Conservation (phyloP, 2,329 filamentous ascomycete genomes). For the Colletotrichum tanaceti region DNA sequence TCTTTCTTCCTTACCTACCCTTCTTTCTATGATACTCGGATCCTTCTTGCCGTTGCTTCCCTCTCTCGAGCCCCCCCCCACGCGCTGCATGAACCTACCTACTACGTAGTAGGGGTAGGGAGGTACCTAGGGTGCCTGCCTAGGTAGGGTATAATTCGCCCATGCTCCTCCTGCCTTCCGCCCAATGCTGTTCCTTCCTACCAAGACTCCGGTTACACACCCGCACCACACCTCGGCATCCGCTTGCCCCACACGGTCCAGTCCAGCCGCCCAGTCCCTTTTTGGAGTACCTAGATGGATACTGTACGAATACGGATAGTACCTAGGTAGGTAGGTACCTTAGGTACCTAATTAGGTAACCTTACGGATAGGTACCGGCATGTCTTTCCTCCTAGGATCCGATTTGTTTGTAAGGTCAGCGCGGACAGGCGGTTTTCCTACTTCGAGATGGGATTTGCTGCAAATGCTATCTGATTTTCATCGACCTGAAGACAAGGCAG, state of each 20-base stretch:
- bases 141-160: not conserved
- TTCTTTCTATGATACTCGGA: not conserved
- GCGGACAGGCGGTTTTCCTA: not conserved
- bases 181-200: conserved; percentile 21
- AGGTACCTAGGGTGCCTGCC: too few species aligned
- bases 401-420: conserved; percentile 1
- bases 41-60: not conserved
- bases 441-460: not conserved
- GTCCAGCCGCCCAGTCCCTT: conserved; percentile 4
- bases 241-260: conserved; percentile 1
- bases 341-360: not conserved
- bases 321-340: not conserved
- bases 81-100: not conserved
- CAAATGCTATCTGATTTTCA: not conserved
- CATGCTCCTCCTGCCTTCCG: not conserved
- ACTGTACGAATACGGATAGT: too few species aligned
- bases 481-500: not conserved
- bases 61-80: not conserved
- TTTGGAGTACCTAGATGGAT: too few species aligned
- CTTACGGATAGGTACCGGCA: not conserved
- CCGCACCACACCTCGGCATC: conserved; percentile 15
- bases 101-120: too few species aligned
- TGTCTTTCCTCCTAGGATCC: not conserved
- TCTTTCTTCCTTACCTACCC: not conserved
- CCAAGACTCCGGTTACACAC: conserved; percentile 19